Evolutionary conservation across 176 grass and related monocot species (phyloP).

Genomic region (Pontederia paniculata): DNA sequence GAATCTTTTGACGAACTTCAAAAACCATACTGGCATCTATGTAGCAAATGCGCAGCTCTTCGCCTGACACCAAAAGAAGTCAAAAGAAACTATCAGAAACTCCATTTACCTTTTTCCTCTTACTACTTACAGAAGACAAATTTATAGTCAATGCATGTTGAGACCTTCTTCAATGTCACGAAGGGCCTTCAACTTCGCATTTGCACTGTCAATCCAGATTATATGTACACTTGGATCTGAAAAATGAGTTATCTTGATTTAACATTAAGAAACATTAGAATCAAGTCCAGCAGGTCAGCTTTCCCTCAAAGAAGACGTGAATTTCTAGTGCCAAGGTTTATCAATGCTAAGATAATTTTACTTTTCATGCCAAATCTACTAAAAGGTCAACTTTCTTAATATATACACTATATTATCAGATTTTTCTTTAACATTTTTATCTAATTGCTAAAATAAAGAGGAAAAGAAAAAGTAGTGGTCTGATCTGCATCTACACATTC

Average conservation of each 20-base stretch:
- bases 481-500: too few relatives aligned
- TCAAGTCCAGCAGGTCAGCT: too few relatives aligned
- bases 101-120: neutral
- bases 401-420: too few relatives aligned
- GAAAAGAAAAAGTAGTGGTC: too few relatives aligned
- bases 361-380: too few relatives aligned
- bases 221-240: conserved; percentile 87
- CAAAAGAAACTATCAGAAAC: neutral
- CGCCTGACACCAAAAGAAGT: conserved; percentile 34
- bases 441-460: too few relatives aligned
- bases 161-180: conserved; percentile 62
- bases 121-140: neutral
- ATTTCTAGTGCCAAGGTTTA: too few relatives aligned
- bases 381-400: too few relatives aligned
- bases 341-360: too few relatives aligned
- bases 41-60: conserved; percentile 85
- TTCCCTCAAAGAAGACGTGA: neutral
- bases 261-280: conserved; percentile 2
- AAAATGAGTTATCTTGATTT: conserved; percentile 1
- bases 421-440: too few relatives aligned
- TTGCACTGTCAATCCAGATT: conserved; percentile 56
- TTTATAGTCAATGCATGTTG: neutral
- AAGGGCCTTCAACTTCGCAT: conserved; percentile 62
- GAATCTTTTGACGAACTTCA: conserved; percentile 65
- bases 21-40: conserved; percentile 76